Base-by-base conservation (phyloP, 805 yeast genomes). In the Sugiyamaella qingdaonensis region DNA sequence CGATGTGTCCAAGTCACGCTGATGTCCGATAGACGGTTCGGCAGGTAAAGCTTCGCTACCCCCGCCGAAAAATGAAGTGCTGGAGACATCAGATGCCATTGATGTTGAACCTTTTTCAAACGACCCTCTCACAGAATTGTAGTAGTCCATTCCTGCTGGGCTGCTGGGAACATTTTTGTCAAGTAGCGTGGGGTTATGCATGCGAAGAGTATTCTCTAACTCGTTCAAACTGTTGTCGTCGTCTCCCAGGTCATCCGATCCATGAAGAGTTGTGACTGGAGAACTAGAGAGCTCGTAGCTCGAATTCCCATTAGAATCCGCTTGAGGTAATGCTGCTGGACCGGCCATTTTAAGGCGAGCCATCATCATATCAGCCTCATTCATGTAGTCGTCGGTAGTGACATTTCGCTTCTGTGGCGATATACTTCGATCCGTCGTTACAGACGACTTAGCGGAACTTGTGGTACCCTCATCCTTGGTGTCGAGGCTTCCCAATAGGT, bases 281-380 rank as follows among this genome's bases (percentile, higher is more conserved):
- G 43, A 39, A 39, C 43, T 39, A 16, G 43, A 39, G 13, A 39
- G 43, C 19, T 19, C 43, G 19, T 39, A 39, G 19, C 43, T 39
- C 4, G 43, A 39, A 5, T 16, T 39, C 2, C 10, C 43, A n/a
- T 13, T 16, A 8, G 14, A 13, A 16, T 39, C 43, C 5, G 13
- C 21, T 11, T 14, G 19, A 4, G 24, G 24, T 10, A 21, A 21
- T 16, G 24, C 43, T n/a, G 21, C 21, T 5, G 43, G 43, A 10
- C 43, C 43, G 4, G 43, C 43, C 43, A 39, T 39, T 19, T 50
- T 51, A 16, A 64, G 50, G 39, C 58, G 52, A 41, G 60, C 59
- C 58, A 63, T 62, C 14, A 64, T 42, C 27, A 57, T 55, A 36
- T 64, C 63, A 4, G 68, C 69, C 14, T 63, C 57, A n/a, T 61